Percentiles rank a stretch among this genome's conserved stretches.
Conservation (phyloP, 2,329 filamentous ascomycete genomes). For the Diaporthe nobilis region DNA sequence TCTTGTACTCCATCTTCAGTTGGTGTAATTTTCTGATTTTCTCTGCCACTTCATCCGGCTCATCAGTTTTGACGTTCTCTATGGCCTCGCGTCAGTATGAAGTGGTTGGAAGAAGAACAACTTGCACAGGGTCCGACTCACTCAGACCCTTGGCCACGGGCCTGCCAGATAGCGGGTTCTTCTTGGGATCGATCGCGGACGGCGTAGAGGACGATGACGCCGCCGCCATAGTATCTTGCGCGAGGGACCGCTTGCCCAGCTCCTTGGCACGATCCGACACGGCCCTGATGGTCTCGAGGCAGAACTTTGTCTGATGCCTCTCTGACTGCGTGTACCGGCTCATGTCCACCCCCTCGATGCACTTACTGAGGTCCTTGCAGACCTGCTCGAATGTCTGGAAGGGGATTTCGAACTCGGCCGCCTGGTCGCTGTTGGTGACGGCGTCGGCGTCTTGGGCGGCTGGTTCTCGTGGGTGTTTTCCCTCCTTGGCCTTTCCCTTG, state of each 20-base stretch:
- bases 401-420: not conserved
- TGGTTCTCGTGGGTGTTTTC: not conserved
- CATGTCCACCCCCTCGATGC: not conserved
- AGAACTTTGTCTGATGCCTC: not conserved
- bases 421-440: not conserved
- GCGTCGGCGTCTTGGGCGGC: not conserved
- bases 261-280: not conserved
- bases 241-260: not conserved
- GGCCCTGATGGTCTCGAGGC: not conserved
- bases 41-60: not conserved
- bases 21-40: no score
- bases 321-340: no score
- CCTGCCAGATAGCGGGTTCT: not conserved
- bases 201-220: not conserved
- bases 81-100: not conserved
- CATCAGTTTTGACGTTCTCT: not conserved
- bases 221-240: no score
- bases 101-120: not conserved
- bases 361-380: not conserved
- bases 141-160: not conserved
- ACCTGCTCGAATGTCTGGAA: not conserved
- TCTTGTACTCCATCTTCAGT: not conserved
- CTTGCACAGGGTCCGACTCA: not conserved
- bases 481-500: not conserved
- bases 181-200: not conserved